Evolutionary conservation across 345 rosid species (phyloP), one percentile per base, ranked within the genome.

Genomic region (Linum usitatissimum): DNA sequence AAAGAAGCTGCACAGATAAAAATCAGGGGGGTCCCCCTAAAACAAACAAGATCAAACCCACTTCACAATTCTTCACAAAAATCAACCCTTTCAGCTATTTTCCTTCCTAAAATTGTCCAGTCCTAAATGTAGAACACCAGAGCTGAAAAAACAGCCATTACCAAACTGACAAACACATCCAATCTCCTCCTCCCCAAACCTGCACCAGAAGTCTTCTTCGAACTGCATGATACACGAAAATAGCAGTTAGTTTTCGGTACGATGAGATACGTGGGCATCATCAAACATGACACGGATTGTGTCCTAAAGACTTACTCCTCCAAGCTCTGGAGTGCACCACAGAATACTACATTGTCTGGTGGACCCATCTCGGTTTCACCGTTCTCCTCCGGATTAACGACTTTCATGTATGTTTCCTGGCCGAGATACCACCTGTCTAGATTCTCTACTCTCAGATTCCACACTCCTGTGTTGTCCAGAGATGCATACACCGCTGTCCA

Each of bases 391-490:
- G 97, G 94, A 73, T 93, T 90, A 61, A 77, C 40, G 53, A 93
- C 80, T 72, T 70, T 81, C 90, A 90, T 86, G 45, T 93, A 93
- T 21, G 99, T 90, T 79, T 93, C 96, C 72, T 82, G 87, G 19
- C 99, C 99, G 4, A 93, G 84, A 76, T 90, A 81, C 96, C 94
- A 86, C 71, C 96, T 78, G 66, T 93, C 96, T 15, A 93, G 87
- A 70, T 90, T 93, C 70, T 93, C 99, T 14, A 78, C 81, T 74
- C 99, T 79, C 17, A 90, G 75, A 79, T 90, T 87, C 99, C 99
- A 93, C 21, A 83, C 79, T 59, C 99, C 99, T 4, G 72, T 86
- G 67, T 86, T 90, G 63, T 93, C 99, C 1, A 93, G 86, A 30
- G 97, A 90, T 8, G 80, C 65, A n/a, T 79, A 76, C 12, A 86